Percentiles rank a stretch among this genome's conserved stretches.
phyloP scores from a whole-genome alignment of 768 basidiomycete species.

The Suillus americanus region DNA sequence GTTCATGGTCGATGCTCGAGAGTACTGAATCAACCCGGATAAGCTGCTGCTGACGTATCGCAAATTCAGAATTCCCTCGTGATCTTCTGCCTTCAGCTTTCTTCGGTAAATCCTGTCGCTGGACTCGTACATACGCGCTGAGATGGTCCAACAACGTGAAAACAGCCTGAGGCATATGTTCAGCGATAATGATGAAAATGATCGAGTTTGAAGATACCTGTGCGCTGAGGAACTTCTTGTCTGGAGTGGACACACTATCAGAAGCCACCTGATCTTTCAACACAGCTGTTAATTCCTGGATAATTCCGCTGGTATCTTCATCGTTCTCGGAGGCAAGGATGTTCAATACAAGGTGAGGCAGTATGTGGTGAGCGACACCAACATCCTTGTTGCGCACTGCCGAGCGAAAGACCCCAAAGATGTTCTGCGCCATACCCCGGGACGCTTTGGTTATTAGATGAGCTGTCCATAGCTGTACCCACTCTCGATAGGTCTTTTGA shows the following conservation, averaged over 20 bases:
- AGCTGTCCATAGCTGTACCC: conserved; percentile 89
- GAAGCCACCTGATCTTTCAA: conserved; percentile 82
- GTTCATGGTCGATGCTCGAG: conserved; percentile 77
- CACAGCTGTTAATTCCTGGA: conserved; percentile 74
- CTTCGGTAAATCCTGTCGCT: conserved; percentile 62
- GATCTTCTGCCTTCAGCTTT: conserved; percentile 48
- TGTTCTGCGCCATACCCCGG: conserved; percentile 53
- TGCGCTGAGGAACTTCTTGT: conserved; percentile 90
- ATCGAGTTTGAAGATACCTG: conserved; percentile 54
- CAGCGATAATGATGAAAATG: neutral
- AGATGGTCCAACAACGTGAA: conserved; percentile 96
- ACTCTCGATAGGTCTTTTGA: conserved; percentile 87
- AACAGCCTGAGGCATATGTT: conserved; percentile 61
- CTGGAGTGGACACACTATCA: conserved; percentile 55
- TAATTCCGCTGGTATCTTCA: conserved; percentile 61
- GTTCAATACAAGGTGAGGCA: conserved; percentile 90
- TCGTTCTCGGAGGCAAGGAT: conserved; percentile 76
- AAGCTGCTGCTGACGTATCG: conserved; percentile 57
- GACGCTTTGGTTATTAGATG: conserved; percentile 72
- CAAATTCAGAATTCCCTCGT: conserved; percentile 36
- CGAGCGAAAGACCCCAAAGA: conserved; percentile 79
- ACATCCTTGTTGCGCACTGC: conserved; percentile 88
- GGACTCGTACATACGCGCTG: conserved; percentile 81
- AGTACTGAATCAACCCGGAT: conserved; percentile 77
- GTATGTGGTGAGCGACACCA: conserved; percentile 85